Base-by-base conservation (phyloP, 179 eudicot species). In the Corrigiola litoralis region DNA sequence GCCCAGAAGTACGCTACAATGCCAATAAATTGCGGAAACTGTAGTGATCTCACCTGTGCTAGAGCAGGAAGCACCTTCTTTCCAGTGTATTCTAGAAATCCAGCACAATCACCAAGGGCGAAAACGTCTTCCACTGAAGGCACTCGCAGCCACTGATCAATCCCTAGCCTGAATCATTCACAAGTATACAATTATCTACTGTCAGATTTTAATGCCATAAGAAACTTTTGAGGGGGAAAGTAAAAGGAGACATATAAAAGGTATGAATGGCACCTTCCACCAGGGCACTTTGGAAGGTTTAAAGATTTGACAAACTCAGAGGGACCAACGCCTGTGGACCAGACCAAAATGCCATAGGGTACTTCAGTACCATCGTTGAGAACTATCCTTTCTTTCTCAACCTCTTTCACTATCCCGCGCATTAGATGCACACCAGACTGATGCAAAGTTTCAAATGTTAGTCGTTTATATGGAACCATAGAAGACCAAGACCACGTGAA, bases 301-400 rank as follows among this genome's bases (percentile, higher is more conserved):
- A 88, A 83, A 61, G 90, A 76, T 61, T 80, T 83, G 17, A 81
- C 81, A 58, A 90, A 84, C 38, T 81, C 80, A 17, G 97, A 90
- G 41, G 97, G 96, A 61, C 97, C 97, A 63, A 91, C 96, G 1
- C 97, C 96, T 10, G 97, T 91, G 4, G 96, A 89, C 97, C 96
- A 91, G 11, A 89, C 95, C 72, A 91, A 74, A 33, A 89, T 80
- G 12, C 97, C 97, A 69, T 85, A 91, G 38, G 97, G 87, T 61
- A 91, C 91, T 55, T 86, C 91, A 50, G 87, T 83, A 58, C 96
- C 96, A 54, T 91, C 95, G 57, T 78, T 89, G n/a, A 91, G 94
- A 28, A 85, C 59, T 18, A 91, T 83, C 72, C 79, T 84, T 28
- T 75, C 81, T 9, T 76, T 69, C 65, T 86, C 85, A 57, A 91